A percentile compares a stretch with the other conserved stretches of the same genome.
Evolutionary conservation across 2,329 filamentous ascomycete species (phyloP).

Genomic region (Colletotrichum tamarilloi): DNA sequence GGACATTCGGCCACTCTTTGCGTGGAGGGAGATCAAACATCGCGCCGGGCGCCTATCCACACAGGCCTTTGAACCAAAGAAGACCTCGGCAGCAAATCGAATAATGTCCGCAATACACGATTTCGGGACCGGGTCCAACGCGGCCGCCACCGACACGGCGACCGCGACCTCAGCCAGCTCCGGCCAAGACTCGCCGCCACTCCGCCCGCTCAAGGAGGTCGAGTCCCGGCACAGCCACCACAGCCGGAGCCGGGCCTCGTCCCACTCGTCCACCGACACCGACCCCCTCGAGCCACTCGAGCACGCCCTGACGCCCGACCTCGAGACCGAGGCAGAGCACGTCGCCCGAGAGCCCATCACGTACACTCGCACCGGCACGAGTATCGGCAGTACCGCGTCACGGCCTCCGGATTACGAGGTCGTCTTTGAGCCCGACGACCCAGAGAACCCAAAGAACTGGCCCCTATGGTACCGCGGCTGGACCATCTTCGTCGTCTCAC

Average conservation of each 20-base stretch:
- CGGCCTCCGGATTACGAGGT: constrained; percentile 75
- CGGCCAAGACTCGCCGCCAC: constrained; percentile 29
- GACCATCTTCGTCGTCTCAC: constrained; percentile 57
- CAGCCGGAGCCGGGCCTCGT: constrained; percentile 21
- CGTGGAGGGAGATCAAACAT: not conserved
- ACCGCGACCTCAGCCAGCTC: constrained; percentile 22
- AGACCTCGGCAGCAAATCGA: not conserved
- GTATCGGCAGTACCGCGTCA: constrained; percentile 52
- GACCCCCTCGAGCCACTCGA: constrained; percentile 47
- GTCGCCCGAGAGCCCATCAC: constrained; percentile 53
- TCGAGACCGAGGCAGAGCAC: constrained; percentile 53
- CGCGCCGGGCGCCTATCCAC: not conserved
- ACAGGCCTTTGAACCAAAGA: not conserved
- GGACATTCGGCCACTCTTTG: not conserved
- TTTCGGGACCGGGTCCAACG: constrained; percentile 28
- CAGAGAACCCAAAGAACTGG: constrained; percentile 77
- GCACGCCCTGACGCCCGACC: constrained; percentile 49
- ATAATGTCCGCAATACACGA: constrained; percentile 24
- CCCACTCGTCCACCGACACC: constrained; percentile 30
- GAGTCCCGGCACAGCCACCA: constrained; percentile 28
- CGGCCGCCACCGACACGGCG: constrained; percentile 14
- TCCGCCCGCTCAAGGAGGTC: constrained; percentile 9
- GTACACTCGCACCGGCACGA: constrained; percentile 51
- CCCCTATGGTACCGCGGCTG: constrained; percentile 59
- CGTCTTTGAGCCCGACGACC: constrained; percentile 73